Evolutionary conservation across 257 asterid species (phyloP), one percentile per base, ranked within the genome.

Genomic region (Misopates orontium): DNA sequence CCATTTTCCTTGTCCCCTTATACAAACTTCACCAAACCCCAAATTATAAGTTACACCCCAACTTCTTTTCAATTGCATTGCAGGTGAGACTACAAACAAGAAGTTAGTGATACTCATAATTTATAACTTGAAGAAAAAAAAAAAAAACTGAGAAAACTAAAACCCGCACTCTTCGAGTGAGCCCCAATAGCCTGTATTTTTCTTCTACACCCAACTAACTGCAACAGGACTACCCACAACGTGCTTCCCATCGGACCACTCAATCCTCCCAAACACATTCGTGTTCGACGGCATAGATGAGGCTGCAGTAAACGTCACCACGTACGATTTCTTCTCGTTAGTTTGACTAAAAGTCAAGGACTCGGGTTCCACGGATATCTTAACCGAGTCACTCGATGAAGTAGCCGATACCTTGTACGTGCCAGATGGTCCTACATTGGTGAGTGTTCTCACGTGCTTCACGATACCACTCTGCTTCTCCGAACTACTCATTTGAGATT

Each of bases 161-260:
- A 71, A 54, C 60, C 39, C 74, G 66, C 69, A 57, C 73, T 13
- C 62, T 69, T 70, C 56, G 60, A 32, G 77, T 48, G 53, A 62
- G 70, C 58, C 70, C 8, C 42, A 36, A 36, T 8, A 5, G 36
- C 36, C 3, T 28, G 19, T 11, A n/a, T 15, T 8, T 14, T 73
- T 55, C 66, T 57, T 54, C 77, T 76, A 89, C 13, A 61, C 58
- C 97, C 95, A 85, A 77, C 89, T 83, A 57, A 94, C 22, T 4
- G 93, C 96, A 24, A 94, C 83, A 0, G 97, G 95, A 76, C 97
- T 94, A 55, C 85, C 90, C 41, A 94, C 97, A 3, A 80, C 83
- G 42, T 77, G 95, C 65, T 83, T 88, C 79, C 93, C 97, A 68
- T 90, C 95, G 0, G 95, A 80, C 99, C 99, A 94, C 67, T 83